Evolutionary conservation across 805 yeast species (phyloP), one percentile per base, ranked within the genome.

Genomic region (Maudiozyma barnettii): DNA sequence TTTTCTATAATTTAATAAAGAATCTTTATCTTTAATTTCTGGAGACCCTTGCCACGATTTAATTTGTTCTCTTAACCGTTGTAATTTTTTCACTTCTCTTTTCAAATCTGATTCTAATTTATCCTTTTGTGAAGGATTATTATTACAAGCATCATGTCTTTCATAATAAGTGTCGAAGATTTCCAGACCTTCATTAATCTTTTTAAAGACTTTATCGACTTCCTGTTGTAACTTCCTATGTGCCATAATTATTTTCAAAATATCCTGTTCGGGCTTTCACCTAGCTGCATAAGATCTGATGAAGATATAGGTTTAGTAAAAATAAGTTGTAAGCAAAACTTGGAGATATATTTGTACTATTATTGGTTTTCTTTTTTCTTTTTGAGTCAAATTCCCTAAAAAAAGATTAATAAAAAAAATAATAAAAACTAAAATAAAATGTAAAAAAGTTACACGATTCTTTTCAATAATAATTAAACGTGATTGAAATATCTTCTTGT

Each of bases 1-100:
- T 59, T 76, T 71, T 54, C 93, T 73, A 60, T 89, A 84, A 58
- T 91, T 96, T 47, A 84, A 73, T 51, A 87, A 72, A 16, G 83
- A 75, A 59, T 85, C 89, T 65, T 90, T 95, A 59, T 91, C 95
- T 63, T 93, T 89, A 47, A 91, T 87, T 48, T 90, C 95, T 51
- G 83, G 84, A 51, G 93, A 88, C 43, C 93, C 79, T 65, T 89
- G 75, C 99, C 99, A 91, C 51, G 86, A 84, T 67, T 91, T 93
- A 59, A 91, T 85, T 70, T 89, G 98, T 66, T 91, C 98, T 64
- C 99, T 77, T 53, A 84, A 78, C 62, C 96, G 77, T 63, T 93
- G 98, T 47, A 91, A 74, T 65, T 90, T 91, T 67, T 91, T 91
- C 67, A 93, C 91, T 66, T 91, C 99, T 62, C 95, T 84, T 70